These are phyloP conservation scores for Dictyostelium citrinum DNA, from an alignment of 78 protist genomes.

Conservation along the genomic window DNA sequence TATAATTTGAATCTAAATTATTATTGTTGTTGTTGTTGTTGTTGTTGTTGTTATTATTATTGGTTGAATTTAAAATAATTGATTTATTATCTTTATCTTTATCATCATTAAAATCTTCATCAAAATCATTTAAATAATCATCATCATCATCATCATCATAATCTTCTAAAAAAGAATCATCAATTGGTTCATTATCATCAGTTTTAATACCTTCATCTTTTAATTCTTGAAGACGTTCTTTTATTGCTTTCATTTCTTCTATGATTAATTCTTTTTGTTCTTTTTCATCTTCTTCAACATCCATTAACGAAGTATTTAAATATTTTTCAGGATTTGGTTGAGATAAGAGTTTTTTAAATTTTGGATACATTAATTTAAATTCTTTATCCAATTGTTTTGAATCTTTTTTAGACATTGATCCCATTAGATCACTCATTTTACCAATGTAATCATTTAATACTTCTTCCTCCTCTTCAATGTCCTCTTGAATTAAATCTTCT, in stretches of 20 bases:
- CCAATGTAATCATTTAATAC: not conserved
- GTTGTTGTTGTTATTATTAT: slow-evolving; percentile 2
- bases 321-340: not conserved
- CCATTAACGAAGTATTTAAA: slow-evolving; percentile 20
- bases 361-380: not conserved
- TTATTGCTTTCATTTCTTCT: not conserved
- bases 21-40: not conserved
- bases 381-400: not conserved
- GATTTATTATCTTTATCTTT: not conserved
- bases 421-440: not conserved
- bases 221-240: not conserved
- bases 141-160: not conserved
- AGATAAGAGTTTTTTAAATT: not conserved
- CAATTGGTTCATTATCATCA: not conserved
- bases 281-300: slow-evolving; percentile 19
- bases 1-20: not conserved
- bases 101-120: not conserved
- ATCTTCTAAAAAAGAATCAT: not conserved
- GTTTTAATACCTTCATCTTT: not conserved
- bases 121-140: not conserved
- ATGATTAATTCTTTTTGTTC: not conserved
- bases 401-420: not conserved
- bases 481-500: slow-evolving; percentile 15
- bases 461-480: slow-evolving; percentile 22
- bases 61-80: no score